A percentile compares a stretch with the other conserved stretches of the same genome.
Conservation (phyloP, 2,329 filamentous ascomycete genomes). For the Penicillium paneum region DNA sequence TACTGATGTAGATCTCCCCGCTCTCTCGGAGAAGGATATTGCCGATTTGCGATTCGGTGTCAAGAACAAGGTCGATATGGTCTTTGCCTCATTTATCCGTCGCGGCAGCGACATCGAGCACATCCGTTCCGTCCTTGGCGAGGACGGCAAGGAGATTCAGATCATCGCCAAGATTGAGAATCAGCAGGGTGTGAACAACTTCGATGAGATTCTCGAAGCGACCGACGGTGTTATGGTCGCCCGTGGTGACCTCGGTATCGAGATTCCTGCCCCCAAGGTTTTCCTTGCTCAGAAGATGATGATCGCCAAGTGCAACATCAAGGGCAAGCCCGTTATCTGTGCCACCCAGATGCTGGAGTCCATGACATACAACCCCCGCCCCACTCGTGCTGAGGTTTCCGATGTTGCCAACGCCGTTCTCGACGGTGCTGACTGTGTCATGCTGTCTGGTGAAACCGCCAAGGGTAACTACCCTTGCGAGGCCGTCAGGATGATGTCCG, state of each 20-base stretch:
- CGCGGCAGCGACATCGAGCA: conserved; percentile 86
- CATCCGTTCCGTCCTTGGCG: conserved; percentile 86
- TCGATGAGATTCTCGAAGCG: conserved; percentile 90
- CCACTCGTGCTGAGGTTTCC: conserved; percentile 95
- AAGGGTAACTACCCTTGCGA: conserved; percentile 94
- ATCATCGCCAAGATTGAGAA: conserved; percentile 99
- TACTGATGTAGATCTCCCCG: conserved; percentile 96
- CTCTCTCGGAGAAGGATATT: conserved; percentile 98
- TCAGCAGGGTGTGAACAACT: conserved; percentile 99
- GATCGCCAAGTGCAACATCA: conserved; percentile 99
- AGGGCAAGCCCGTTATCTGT: conserved; percentile 97
- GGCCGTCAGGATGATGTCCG: conserved; percentile 96
- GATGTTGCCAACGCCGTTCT: conserved; percentile 98
- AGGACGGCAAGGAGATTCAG: conserved; percentile 93
- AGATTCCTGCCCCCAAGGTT: conserved; percentile 97
- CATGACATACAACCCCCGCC: conserved; percentile 99
- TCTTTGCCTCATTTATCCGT: conserved; percentile 98
- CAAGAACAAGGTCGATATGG: conserved; percentile 98
- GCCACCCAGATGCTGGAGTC: conserved; percentile 99
- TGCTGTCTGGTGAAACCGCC: conserved; percentile 98
- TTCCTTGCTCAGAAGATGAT: conserved; percentile 99
- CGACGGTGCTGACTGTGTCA: conserved; percentile 97
- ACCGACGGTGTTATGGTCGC: conserved; percentile 99
- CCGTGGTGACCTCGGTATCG: conserved; percentile 96
- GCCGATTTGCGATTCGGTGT: conserved; percentile 90